Evolutionary conservation across 164 flowering plant genomes (phyloP).

Genomic region (Nymphaea colorata): DNA sequence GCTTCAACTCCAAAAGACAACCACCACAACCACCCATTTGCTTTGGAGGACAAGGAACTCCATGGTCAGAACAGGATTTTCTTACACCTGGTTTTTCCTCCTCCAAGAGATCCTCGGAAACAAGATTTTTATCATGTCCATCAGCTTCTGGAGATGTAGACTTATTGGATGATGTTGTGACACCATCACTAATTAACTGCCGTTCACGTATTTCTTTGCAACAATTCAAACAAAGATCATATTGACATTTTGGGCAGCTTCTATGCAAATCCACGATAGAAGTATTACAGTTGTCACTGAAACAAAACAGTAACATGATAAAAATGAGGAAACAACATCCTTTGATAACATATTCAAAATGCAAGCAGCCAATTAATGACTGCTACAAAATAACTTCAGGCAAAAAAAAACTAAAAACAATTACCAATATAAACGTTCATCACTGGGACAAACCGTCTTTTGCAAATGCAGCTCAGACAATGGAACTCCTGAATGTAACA

Average conservation of each 20-base stretch:
- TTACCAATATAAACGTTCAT: slow-evolving; percentile 11
- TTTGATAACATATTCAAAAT: neutral
- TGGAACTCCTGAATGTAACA: slow-evolving; percentile 6
- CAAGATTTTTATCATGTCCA: too few species aligned
- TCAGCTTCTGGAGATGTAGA: too few species aligned
- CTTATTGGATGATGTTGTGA: too few species aligned
- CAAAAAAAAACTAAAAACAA: neutral
- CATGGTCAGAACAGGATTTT: neutral
- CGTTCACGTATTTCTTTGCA: slow-evolving; percentile 11
- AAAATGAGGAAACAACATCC: neutral
- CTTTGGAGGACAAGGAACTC: slow-evolving; percentile 10
- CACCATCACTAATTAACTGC: neutral
- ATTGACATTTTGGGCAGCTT: slow-evolving; percentile 10
- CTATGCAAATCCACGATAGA: slow-evolving; percentile 12
- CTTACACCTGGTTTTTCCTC: too few species aligned
- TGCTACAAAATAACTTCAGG: neutral
- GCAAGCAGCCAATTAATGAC: neutral
- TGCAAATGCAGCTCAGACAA: slow-evolving; percentile 3
- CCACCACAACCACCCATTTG: slow-evolving; percentile 9
- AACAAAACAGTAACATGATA: neutral
- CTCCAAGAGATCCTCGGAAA: too few species aligned
- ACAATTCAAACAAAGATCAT: slow-evolving; percentile 13
- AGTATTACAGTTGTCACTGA: slow-evolving; percentile 12
- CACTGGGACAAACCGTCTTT: neutral
- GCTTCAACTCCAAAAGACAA: slow-evolving; percentile 6